These are phyloP conservation scores for Hanseniaspora vineae DNA, from an alignment of 805 yeast species.

Conservation along the genomic window DNA sequence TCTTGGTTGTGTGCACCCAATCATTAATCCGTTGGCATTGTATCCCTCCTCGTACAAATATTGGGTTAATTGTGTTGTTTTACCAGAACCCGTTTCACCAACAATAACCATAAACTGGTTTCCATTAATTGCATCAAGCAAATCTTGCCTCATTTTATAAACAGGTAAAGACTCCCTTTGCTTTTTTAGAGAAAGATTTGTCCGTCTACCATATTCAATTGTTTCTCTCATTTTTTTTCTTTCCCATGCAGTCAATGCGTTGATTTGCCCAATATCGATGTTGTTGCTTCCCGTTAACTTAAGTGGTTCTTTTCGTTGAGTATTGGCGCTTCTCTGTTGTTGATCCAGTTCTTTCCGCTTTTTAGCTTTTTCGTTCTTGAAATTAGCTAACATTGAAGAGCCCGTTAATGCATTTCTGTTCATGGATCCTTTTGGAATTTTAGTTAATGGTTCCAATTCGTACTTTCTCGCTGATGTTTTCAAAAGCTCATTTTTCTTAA, in stretches of 20 bases:
- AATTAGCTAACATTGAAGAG: slow-evolving; percentile 49
- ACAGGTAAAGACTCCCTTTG: slow-evolving; percentile 65
- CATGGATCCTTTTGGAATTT: slow-evolving; percentile 69
- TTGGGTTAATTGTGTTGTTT: slow-evolving; percentile 86
- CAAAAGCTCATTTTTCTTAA: slow-evolving; percentile 23
- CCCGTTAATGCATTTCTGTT: slow-evolving; percentile 67
- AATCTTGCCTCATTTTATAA: slow-evolving; percentile 42
- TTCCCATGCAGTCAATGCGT: slow-evolving; percentile 21
- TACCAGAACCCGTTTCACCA: slow-evolving; percentile 89
- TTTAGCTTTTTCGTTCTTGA: slow-evolving; percentile 45
- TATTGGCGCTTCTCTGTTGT: slow-evolving; percentile 21
- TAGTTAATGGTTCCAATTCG: slow-evolving; percentile 46
- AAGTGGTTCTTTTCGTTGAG: slow-evolving; percentile 9
- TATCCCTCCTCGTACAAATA: slow-evolving; percentile 82
- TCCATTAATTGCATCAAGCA: slow-evolving; percentile 44
- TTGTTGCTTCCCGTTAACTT: slow-evolving; percentile 8
- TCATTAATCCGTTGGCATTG: slow-evolving; percentile 33
- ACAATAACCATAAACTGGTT: slow-evolving; percentile 65
- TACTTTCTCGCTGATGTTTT: slow-evolving; percentile 19
- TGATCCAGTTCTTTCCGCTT: slow-evolving; percentile 30
- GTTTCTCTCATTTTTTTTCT: slow-evolving; percentile 17
- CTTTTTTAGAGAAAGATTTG: slow-evolving; percentile 32
- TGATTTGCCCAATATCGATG: neutral
- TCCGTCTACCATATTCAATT: slow-evolving; percentile 25
- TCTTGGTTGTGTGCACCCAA: slow-evolving; percentile 92